Percentiles rank a stretch among this genome's conserved stretches.
Evolutionary conservation across 202 grass and related monocot genomes (phyloP).

Genomic region (Zizania palustris): DNA sequence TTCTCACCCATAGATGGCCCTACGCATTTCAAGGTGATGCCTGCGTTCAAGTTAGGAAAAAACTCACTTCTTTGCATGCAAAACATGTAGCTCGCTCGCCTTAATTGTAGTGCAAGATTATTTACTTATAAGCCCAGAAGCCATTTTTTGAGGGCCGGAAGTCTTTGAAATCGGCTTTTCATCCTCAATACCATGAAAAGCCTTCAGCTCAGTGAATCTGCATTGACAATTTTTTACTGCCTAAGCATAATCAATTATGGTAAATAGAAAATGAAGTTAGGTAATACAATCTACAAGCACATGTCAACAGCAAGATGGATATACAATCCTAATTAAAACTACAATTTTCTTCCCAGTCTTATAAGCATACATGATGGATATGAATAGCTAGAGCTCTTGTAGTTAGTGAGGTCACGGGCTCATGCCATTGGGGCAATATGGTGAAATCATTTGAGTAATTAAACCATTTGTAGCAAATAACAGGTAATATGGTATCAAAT

Average conservation of each 20-base stretch:
- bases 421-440: constrained; percentile 18
- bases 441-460: background rate
- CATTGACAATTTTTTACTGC: constrained; percentile 15
- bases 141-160: constrained; percentile 75
- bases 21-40: constrained; percentile 84
- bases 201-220: constrained; percentile 81
- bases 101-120: constrained; percentile 19
- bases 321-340: background rate
- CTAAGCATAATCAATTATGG: constrained; percentile 25
- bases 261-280: constrained; percentile 14
- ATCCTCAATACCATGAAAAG: constrained; percentile 81
- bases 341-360: background rate
- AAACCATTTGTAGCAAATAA: background rate
- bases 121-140: constrained; percentile 86
- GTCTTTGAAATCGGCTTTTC: constrained; percentile 63
- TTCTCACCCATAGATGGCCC: constrained; percentile 92
- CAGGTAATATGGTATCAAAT: background rate
- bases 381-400: background rate
- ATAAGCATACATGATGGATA: background rate
- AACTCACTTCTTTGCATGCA: background rate
- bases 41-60: constrained; percentile 41
- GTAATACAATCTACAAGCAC: background rate
- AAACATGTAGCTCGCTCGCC: background rate
- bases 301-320: background rate
- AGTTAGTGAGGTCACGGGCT: background rate